Base-by-base conservation (phyloP, 139 green algal genomes). In the Tetradesmus lagerheimii region DNA sequence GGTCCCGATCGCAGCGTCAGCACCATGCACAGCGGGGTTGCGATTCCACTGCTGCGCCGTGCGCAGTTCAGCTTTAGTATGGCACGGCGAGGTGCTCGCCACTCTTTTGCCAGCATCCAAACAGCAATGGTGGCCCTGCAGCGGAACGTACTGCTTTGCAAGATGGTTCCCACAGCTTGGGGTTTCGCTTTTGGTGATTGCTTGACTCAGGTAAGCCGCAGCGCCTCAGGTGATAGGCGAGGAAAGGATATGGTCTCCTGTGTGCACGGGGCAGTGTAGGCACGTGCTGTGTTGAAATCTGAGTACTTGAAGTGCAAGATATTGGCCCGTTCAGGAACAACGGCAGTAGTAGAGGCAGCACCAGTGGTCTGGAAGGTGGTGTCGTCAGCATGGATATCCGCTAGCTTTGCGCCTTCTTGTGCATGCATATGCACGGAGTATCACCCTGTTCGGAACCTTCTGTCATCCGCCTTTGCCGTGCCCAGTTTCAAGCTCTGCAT, bases 131-230 rank as follows among this genome's bases (percentile, higher is more conserved):
- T 71, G 23, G 57, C 57, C 12, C 57, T 71, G 20, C 57, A 71
- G 9, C 57, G 23, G 57, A 71, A 71, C 57, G 57, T 31, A 9
- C 37, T 82, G 76, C 76, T 82, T 0, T 53, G 37, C 76, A 53
- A 38, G 71, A 38, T 80, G 37, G n/a, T 88, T 11, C 62, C 83
- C 25, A 80, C 83, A 9, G 62, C 83, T 18, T n/a, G 27, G 38
- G 83, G 83, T 0, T 88, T 77, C 34, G 41, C 71, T 2, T 39
- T 88, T 62, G 83, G 83, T 34, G 83, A 88, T 14, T 80, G 62
- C 64, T 53, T 88, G 35, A 88, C 83, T 8, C 81, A 71, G 57
- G 57, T 71, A 23, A n/a, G 57, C 57, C 57, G 71, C 71, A 79
- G n/a, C 71, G 31, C 12, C 71, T 79, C n/a, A 9, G n/a, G 71